Evolutionary conservation across 2,329 filamentous ascomycete species (phyloP), one percentile per base, ranked within the genome.

Genomic region (Ascosphaera apis): DNA sequence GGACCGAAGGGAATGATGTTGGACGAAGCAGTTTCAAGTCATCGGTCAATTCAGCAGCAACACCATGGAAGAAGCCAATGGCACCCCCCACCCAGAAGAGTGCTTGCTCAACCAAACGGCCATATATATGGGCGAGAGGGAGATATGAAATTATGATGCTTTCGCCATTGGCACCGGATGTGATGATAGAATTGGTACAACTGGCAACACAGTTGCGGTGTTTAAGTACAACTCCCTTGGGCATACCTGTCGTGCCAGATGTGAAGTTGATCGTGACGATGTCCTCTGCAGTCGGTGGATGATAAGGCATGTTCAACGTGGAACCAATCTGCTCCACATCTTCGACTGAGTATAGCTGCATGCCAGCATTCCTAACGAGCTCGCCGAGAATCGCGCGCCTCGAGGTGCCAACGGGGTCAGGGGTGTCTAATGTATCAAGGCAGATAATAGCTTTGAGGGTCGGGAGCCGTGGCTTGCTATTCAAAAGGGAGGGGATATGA

Each of bases 51-150:
- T n/a, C n/a, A n/a, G n/a, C n/a, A n/a, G n/a, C n/a, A n/a, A n/a
- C n/a, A n/a, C n/a, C n/a, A n/a, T n/a, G n/a, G n/a, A n/a, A n/a
- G n/a, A n/a, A 44, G 39, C 88, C 88, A 61, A 98, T 74, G 21
- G 78, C 84, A 46, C 76, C 84, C 45, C 88, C 88, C 64, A 86
- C 80, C 58, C 75, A 88, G 41, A 98, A 58, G 39, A 78, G 81
- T 5, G 86, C 64, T 53, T 91, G 93, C 59, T 98, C 88, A 44
- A 98, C 81, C 40, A 86, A 78, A 56, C 92, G 88, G 56, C 98
- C 88, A 48, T 98, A 73, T 48, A 95, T 95, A 53, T 98, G 88
- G 2, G 88, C 84, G 36, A 91, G 73, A 1, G 88, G 88, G 11
- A 98, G 70, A 55, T 95, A 98, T 15, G 84, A 82, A 33, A 98